phyloP scores from a whole-genome alignment of 2,329 filamentous ascomycete genomes.

The Trichoderma afroharzianum region DNA sequence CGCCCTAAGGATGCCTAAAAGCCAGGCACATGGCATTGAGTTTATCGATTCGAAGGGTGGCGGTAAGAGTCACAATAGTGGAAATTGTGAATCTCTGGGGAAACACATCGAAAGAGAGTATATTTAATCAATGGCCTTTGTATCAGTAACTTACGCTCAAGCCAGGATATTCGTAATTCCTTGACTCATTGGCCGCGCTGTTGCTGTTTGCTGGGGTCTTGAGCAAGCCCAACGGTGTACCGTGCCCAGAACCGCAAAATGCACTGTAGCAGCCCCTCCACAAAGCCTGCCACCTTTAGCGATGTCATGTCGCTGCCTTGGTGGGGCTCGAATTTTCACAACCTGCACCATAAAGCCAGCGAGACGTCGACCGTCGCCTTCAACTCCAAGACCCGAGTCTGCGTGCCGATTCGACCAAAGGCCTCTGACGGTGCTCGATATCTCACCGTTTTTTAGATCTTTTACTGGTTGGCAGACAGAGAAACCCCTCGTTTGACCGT shows the following conservation, averaged over 20 bases:
- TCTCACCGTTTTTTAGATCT: background rate
- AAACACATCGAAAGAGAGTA: background rate
- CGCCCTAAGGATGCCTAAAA: background rate
- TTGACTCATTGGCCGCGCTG: background rate
- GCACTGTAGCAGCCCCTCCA: constrained; percentile 27
- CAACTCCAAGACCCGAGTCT: constrained; percentile 18
- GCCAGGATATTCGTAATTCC: background rate
- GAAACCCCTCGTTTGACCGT: background rate
- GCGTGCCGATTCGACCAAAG: background rate
- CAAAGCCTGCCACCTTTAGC: constrained; percentile 20
- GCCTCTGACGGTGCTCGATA: background rate
- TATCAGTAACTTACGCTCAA: background rate
- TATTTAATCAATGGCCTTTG: background rate
- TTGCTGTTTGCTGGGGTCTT: background rate
- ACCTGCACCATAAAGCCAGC: constrained; percentile 27
- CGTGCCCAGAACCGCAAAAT: background rate
- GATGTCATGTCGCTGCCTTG: constrained; percentile 31
- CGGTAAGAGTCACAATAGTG: background rate
- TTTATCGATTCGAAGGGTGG: background rate
- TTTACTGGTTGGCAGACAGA: background rate
- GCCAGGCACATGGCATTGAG: background rate
- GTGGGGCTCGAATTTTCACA: constrained; percentile 42
- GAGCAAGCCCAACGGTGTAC: background rate
- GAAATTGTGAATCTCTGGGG: background rate
- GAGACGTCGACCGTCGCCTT: constrained; percentile 16